These are phyloP conservation scores for Macrotyloma uniflorum DNA, from an alignment of 306 rosid genomes.

Conservation along the genomic window DNA sequence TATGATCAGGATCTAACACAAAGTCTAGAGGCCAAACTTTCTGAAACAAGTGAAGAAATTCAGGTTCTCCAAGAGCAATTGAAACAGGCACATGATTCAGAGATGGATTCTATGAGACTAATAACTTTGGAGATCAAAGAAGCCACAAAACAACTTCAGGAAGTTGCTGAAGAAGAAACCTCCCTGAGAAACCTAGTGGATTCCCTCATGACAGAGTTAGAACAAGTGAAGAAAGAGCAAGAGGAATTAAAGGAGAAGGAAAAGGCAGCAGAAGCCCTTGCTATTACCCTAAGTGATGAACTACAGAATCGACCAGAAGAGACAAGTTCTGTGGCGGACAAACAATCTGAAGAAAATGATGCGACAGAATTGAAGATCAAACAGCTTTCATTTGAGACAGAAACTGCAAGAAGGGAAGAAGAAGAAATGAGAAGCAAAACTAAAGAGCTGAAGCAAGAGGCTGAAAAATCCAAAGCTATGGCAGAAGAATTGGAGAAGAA, in stretches of 20 bases:
- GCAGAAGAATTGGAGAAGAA: conserved; percentile 57
- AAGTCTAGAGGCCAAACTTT: conserved; percentile 59
- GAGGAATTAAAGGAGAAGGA: conserved; percentile 47
- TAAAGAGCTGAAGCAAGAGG: conserved; percentile 50
- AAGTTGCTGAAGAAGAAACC: conserved; percentile 68
- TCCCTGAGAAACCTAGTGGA: conserved; percentile 53
- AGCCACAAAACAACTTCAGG: conserved; percentile 60
- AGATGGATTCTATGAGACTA: conserved; percentile 59
- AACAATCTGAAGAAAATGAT: neutral
- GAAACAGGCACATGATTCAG: conserved; percentile 58
- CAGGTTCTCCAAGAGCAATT: conserved; percentile 61
- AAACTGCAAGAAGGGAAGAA: conserved; percentile 52
- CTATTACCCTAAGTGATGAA: conserved; percentile 37
- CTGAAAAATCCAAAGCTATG: conserved; percentile 39
- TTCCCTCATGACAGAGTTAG: conserved; percentile 58
- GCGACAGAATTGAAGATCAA: conserved; percentile 43
- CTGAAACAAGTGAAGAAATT: conserved; percentile 60
- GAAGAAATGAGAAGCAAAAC: conserved; percentile 54
- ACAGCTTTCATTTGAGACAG: conserved; percentile 52
- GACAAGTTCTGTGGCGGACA: conserved; percentile 25
- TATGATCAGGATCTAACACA: conserved; percentile 49
- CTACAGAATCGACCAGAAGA: conserved; percentile 33
- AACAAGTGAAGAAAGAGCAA: conserved; percentile 58
- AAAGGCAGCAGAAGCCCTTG: conserved; percentile 45
- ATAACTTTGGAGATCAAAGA: conserved; percentile 65